Evolutionary conservation across 176 grass and related monocot genomes (phyloP), one percentile per base, ranked within the genome.

Genomic region (Hyparrhenia diplandra): DNA sequence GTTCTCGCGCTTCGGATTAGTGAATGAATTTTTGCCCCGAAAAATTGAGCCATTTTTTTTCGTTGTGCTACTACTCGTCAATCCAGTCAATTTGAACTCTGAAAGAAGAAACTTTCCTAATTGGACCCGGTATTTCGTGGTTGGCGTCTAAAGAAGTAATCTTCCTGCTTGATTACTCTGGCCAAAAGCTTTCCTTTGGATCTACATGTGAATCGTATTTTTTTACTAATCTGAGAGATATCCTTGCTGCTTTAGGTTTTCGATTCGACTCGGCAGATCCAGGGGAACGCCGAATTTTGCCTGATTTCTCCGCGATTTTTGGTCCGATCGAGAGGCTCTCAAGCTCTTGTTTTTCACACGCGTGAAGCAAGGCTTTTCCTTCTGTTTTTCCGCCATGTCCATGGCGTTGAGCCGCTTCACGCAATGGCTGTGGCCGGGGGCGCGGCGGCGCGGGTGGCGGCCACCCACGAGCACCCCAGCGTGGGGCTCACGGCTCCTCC

Each of bases 341-440:
- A 28, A 36, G 3, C 34, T 1, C 31, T 25, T 59, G 47, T 54
- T 60, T 27, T 12, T 6, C n/a, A n/a, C 68, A 42, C 70, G 29
- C 62, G 37, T 46, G 61, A 55, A 75, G 20, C 32, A 8, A 23
- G 58, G 8, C 34, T 25, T 32, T 39, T 24, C 57, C 57, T 54
- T 21, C 2, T 63, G n/a, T 77, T 71, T 25, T 52, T 2, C 18
- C 72, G 45, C 23, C 78, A 89, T 82, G 73, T 75, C 83, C 47
- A 86, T 79, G 88, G 74, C 67, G 67, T 29, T 90, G 39, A 77
- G 69, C 60, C 79, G 83, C 76, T 83, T 90, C 74, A 78, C 88
- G 12, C 88, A 90, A 57, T 90, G 88, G 88, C 73, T 90, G 59
- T 90, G 88, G 88, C 60, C 83, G 67, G 83, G 4, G 65, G 29